A percentile compares a stretch with the other conserved stretches of the same genome.
Conservation (phyloP, 2,329 filamentous ascomycete species). For the Knufia petricola region DNA sequence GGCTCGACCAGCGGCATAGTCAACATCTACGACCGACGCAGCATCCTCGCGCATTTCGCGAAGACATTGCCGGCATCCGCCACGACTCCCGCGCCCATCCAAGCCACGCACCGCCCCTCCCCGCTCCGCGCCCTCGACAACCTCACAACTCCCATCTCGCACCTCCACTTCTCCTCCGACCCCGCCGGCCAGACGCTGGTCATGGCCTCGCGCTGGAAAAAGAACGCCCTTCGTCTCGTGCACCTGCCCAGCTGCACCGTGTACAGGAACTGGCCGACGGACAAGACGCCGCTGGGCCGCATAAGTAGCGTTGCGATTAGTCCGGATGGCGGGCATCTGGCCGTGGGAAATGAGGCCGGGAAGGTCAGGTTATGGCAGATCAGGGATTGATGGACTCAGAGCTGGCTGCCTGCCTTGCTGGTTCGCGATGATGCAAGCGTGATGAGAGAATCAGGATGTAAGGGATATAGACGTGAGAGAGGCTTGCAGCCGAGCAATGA, state of each 20-base stretch:
- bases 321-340: conserved; percentile 39
- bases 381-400: conserved; percentile 46
- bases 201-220: conserved; percentile 78
- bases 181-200: conserved; percentile 65
- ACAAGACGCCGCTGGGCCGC: conserved; percentile 75
- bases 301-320: conserved; percentile 58
- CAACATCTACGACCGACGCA: conserved; percentile 79
- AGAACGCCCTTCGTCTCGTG: conserved; percentile 75
- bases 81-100: conserved; percentile 13
- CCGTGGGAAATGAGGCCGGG: conserved; percentile 79
- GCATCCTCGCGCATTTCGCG: conserved; percentile 39
- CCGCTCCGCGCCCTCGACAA: conserved; percentile 72
- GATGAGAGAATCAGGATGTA: too few relatives aligned
- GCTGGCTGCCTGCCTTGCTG: too few relatives aligned
- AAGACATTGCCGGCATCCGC: conserved; percentile 11
- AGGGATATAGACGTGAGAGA: too few relatives aligned
- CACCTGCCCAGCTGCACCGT: conserved; percentile 89
- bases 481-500: too few relatives aligned
- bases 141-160: conserved; percentile 73
- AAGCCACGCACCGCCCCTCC: conserved; percentile 50
- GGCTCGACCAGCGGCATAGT: conserved; percentile 81
- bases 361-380: conserved; percentile 91
- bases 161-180: conserved; percentile 73
- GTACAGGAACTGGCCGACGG: conserved; percentile 94
- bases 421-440: too few relatives aligned